These are phyloP conservation scores for Excoecaria cochinchinensis DNA, from an alignment of 345 rosid species.

Conservation along the genomic window DNA sequence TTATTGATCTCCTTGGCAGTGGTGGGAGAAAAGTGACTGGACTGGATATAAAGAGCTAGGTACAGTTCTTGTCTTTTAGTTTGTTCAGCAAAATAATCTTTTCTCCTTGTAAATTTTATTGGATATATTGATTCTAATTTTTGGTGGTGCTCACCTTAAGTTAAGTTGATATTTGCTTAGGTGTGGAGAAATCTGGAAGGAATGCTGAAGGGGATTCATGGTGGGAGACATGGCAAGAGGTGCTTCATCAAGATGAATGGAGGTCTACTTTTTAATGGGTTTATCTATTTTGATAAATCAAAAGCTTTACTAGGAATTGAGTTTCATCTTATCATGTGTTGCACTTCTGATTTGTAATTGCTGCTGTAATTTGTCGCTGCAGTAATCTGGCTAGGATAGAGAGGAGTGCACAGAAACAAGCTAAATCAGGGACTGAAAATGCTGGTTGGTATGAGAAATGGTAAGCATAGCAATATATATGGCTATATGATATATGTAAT, in stretches of 20 bases:
- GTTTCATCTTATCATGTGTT: slow-evolving; percentile 5
- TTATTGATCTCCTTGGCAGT: slow-evolving; percentile 92
- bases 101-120: background rate
- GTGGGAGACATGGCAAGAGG: slow-evolving; percentile 99
- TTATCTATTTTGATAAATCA: background rate
- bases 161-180: slow-evolving; percentile 41
- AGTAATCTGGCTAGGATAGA: slow-evolving; percentile 97
- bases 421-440: slow-evolving; percentile 86
- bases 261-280: slow-evolving; percentile 44
- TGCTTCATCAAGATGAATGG: slow-evolving; percentile 98
- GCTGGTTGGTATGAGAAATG: slow-evolving; percentile 99
- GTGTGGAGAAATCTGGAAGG: slow-evolving; percentile 97
- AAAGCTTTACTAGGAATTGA: background rate
- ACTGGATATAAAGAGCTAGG: slow-evolving; percentile 98
- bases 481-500: slow-evolving; percentile 1
- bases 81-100: background rate
- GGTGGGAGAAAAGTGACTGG: slow-evolving; percentile 99
- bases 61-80: slow-evolving; percentile 32
- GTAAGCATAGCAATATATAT: slow-evolving; percentile 43
- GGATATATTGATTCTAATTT: background rate
- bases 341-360: slow-evolving; percentile 3
- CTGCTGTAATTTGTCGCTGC: slow-evolving; percentile 26
- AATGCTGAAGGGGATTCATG: slow-evolving; percentile 96
- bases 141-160: slow-evolving; percentile 8
- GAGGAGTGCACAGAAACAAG: slow-evolving; percentile 98